These are phyloP conservation scores for Metroxylon sagu DNA, from an alignment of 176 grass and related monocot species.

Conservation along the genomic window DNA sequence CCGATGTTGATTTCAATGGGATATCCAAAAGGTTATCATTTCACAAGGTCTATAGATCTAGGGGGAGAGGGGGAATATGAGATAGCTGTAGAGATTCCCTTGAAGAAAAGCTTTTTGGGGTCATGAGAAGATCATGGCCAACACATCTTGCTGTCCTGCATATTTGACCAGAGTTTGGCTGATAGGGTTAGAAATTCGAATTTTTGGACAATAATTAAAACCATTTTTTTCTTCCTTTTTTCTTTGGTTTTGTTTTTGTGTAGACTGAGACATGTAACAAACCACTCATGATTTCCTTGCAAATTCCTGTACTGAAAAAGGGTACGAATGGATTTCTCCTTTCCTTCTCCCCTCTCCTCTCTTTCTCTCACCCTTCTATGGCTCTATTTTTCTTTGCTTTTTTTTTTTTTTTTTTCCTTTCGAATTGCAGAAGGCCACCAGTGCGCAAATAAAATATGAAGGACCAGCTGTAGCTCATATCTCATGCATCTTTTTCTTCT, in stretches of 20 bases:
- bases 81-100: slow-evolving; percentile 18
- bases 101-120: slow-evolving; percentile 22
- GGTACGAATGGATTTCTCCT: slow-evolving; percentile 4
- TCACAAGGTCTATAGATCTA: slow-evolving; percentile 12
- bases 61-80: not conserved
- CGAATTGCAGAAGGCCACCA: too few species aligned
- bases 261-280: slow-evolving; percentile 15
- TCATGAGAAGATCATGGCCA: slow-evolving; percentile 22
- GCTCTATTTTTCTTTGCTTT: too few species aligned
- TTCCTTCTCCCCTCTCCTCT: not conserved
- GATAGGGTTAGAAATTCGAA: not conserved
- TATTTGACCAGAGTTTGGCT: slow-evolving; percentile 32
- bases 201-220: slow-evolving; percentile 19
- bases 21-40: slow-evolving; percentile 15
- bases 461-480: too few species aligned
- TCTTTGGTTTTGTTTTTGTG: too few species aligned
- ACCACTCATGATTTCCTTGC: slow-evolving; percentile 19
- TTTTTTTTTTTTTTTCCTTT: too few species aligned
- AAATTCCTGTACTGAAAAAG: too few species aligned
- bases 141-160: slow-evolving; percentile 22
- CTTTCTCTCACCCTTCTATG: too few species aligned
- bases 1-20: not conserved
- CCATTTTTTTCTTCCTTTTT: slow-evolving; percentile 11
- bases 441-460: too few species aligned
- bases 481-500: too few species aligned